phyloP scores from a whole-genome alignment of 140 eudicot genomes.

The Ambrosia hybrid region DNA sequence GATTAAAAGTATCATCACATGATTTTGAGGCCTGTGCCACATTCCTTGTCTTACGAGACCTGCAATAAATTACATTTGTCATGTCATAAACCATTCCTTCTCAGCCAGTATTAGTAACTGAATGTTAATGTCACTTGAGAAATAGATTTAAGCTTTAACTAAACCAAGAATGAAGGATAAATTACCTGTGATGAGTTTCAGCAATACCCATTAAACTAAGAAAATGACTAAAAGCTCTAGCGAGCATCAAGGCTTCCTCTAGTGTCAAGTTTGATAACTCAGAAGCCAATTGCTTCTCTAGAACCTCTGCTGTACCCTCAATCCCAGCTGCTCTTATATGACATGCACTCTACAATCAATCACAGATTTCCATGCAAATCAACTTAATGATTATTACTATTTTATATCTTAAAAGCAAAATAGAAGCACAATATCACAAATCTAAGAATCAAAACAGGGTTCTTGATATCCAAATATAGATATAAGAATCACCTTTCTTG shows the following conservation, averaged over 20 bases:
- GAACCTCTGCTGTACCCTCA: constrained; percentile 77
- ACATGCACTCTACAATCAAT: constrained; percentile 77
- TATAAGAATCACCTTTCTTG: constrained; percentile 8
- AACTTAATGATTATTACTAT: neutral
- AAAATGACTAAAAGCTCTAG: constrained; percentile 87
- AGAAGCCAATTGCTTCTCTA: constrained; percentile 79
- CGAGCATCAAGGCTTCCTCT: constrained; percentile 80
- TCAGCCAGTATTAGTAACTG: neutral
- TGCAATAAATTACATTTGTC: constrained; percentile 32
- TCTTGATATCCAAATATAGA: constrained; percentile 11
- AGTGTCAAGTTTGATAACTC: constrained; percentile 80
- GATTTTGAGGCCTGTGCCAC: constrained; percentile 75
- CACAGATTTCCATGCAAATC: constrained; percentile 25
- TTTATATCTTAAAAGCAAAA: constrained; percentile 9
- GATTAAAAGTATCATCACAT: constrained; percentile 84
- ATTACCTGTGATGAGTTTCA: constrained; percentile 93
- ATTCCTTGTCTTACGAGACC: constrained; percentile 63
- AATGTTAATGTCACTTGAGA: neutral
- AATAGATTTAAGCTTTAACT: constrained; percentile 6
- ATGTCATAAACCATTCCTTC: constrained; percentile 16
- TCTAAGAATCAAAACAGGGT: constrained; percentile 5
- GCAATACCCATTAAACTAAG: constrained; percentile 87
- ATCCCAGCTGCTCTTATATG: constrained; percentile 77
- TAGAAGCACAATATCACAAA: constrained; percentile 13
- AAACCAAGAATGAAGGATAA: constrained; percentile 16